phyloP scores from a whole-genome alignment of 768 basidiomycete species.

The Suillus placidus region DNA sequence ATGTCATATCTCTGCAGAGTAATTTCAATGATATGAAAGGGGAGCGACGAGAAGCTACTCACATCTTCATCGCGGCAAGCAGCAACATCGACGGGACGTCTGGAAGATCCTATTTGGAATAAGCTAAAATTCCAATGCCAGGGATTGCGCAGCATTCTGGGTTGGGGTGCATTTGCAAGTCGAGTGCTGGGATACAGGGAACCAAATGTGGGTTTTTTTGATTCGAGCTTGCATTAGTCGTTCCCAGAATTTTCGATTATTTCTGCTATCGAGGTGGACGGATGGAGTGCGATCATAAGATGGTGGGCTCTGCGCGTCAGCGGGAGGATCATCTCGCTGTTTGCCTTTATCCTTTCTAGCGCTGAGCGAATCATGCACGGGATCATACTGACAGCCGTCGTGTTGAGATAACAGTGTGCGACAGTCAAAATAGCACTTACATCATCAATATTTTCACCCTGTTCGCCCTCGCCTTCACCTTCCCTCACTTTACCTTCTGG shows the following conservation, averaged over 20 bases:
- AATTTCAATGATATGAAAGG: not conserved
- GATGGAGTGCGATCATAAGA: not conserved
- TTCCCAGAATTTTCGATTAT: not conserved
- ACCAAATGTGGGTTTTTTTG: not conserved
- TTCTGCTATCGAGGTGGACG: not conserved
- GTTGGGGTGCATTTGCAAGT: not conserved
- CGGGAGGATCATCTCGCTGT: not conserved
- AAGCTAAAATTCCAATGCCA: not conserved
- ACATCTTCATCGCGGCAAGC: not conserved
- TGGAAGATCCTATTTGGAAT: not conserved
- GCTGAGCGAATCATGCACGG: not conserved
- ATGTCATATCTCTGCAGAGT: not conserved
- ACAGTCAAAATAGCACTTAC: not conserved
- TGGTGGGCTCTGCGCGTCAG: not conserved
- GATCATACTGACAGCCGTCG: not conserved
- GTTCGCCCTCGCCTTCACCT: not conserved
- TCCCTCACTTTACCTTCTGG: too few species aligned
- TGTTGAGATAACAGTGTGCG: not conserved
- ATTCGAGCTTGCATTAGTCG: not conserved
- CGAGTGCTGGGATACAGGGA: not conserved
- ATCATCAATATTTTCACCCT: not conserved
- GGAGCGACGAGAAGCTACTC: not conserved
- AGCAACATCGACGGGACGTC: not conserved
- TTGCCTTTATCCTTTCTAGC: not conserved
- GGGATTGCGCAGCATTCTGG: not conserved